Evolutionary conservation across 1,284 basidiomycete species (phyloP), one percentile per base, ranked within the genome.

Genomic region (Pholiota adiposa): DNA sequence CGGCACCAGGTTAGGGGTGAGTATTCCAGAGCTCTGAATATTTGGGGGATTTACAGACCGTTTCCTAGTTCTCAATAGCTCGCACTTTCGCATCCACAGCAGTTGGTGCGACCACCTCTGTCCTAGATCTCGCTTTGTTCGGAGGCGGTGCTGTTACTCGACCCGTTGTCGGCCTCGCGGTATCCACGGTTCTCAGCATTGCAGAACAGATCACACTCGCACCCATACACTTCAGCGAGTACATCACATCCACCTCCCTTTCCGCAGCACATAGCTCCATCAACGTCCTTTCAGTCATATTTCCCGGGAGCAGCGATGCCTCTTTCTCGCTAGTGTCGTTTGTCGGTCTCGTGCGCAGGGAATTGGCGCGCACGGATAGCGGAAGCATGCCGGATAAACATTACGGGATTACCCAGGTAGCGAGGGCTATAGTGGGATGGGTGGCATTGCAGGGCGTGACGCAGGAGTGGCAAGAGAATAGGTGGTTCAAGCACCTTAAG

Each of bases 271-370:
- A 89, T 57, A 84, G 84, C 60, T 89, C 89, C 23, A 84, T 93
- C 60, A 89, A 90, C 67, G 79, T 86, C 44, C 80, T 93, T 36
- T 83, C 87, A 8, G 78, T 83, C 46, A 84, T 93, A 62, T 89
- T 91, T 68, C 88, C 89, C 1, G 87, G 88, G 7, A 86, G 85
- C 67, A 87, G 84, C 68, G 90, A 93, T 63, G 88, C 90, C 4
- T 87, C 87, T 16, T 91, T 92, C 71, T 91, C 90, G 2, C 77
- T 93, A 14, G 86, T 85, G 12, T 88, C 89, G n/a, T 92, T 93
- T 72, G 85, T 92, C 51, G 81, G 79, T 23, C 83, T 93, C 29
- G 88, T 92, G 27, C 81, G 79, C 54, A 77, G 86, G 44, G 91
- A 93, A 75, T 90, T 89, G 89, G 38, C 55, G 31, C 79, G 79